phyloP scores from a whole-genome alignment of 108 stramenopile species.

The Pseudonitzschia pungens region DNA sequence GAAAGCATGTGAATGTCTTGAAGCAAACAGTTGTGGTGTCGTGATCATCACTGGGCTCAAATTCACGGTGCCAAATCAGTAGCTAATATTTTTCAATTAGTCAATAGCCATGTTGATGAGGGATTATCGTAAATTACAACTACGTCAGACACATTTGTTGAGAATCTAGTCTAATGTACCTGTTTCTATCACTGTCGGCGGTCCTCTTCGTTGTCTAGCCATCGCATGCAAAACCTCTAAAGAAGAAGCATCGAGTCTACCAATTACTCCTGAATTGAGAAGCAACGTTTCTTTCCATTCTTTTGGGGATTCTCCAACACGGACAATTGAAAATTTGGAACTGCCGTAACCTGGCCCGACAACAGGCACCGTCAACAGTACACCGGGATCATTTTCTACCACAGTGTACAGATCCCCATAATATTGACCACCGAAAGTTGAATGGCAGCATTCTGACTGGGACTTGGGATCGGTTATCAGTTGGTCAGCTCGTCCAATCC shows the following conservation, averaged over 20 bases:
- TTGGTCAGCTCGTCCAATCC: constrained; percentile 44
- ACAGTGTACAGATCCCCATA: constrained; percentile 48
- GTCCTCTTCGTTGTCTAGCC: constrained; percentile 62
- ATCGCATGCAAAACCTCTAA: constrained; percentile 51
- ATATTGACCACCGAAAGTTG: constrained; percentile 60
- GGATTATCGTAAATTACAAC: not conserved
- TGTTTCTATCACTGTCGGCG: constrained; percentile 50
- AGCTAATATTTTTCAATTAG: not conserved
- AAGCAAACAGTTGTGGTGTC: too few species aligned
- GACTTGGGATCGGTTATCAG: constrained; percentile 44
- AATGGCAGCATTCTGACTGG: constrained; percentile 38
- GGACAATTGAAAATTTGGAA: constrained; percentile 57
- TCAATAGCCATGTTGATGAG: not conserved
- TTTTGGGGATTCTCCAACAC: constrained; percentile 65
- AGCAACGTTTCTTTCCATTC: constrained; percentile 71
- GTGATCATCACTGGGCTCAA: too few species aligned
- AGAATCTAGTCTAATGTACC: constrained; percentile 23
- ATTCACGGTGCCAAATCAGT: not conserved
- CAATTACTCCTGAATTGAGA: constrained; percentile 58
- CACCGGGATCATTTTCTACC: constrained; percentile 35
- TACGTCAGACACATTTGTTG: not conserved
- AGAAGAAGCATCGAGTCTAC: constrained; percentile 40
- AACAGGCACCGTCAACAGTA: constrained; percentile 63
- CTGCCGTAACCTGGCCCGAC: constrained; percentile 50
- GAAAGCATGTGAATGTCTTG: not conserved